These are phyloP conservation scores for Vitis rupestris DNA, from an alignment of 164 flowering plant species.

Conservation along the genomic window DNA sequence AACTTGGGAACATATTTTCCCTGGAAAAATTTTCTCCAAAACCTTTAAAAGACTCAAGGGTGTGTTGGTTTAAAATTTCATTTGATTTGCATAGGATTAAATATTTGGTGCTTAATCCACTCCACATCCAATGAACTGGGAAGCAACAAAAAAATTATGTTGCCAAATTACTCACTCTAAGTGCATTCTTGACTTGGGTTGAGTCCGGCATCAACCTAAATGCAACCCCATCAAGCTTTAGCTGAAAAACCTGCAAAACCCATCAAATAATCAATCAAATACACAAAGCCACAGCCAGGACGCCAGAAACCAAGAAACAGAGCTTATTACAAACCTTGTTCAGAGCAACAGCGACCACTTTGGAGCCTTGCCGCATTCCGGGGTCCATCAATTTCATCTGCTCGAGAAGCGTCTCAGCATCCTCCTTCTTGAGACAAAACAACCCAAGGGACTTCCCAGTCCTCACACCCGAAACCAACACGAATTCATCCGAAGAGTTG, in stretches of 20 bases:
- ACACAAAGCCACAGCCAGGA: not conserved
- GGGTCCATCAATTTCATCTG: conserved; percentile 75
- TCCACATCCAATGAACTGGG: no score
- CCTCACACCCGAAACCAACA: conserved; percentile 63
- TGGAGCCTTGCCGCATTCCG: conserved; percentile 50
- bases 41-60: no score
- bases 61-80: no score
- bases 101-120: no score
- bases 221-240: conserved; percentile 76
- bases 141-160: no score
- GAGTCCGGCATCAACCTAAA: conserved; percentile 89
- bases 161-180: conserved; percentile 44
- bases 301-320: no score
- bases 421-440: conserved; percentile 73
- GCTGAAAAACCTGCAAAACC: conserved; percentile 69
- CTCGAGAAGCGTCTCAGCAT: conserved; percentile 70
- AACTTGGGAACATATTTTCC: no score
- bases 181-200: conserved; percentile 69
- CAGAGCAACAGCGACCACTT: conserved; percentile 77
- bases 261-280: not conserved
- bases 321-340: conserved; percentile 51
- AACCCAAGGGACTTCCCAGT: conserved; percentile 59
- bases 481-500: conserved; percentile 70
- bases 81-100: no score
- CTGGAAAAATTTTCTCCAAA: no score